Conservation (phyloP, 805 yeast genomes). For the Sugiyamaella floridensis region DNA sequence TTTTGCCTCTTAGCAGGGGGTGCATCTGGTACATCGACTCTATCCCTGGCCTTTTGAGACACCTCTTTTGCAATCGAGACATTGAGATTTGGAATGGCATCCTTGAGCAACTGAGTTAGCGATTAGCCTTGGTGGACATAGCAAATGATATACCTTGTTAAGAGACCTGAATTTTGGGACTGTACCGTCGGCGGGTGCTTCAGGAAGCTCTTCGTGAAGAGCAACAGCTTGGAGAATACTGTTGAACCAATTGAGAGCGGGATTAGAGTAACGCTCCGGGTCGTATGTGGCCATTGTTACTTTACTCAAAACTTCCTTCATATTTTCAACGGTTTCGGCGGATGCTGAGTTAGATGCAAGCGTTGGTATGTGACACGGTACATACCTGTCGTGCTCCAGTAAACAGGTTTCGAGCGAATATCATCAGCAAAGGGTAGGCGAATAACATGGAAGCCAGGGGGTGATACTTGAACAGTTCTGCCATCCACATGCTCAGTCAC, state of each 20-base stretch:
- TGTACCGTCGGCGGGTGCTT: slow-evolving; percentile 19
- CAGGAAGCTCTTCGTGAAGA: slow-evolving; percentile 47
- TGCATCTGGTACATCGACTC: neutral
- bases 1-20: neutral
- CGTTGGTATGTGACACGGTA: neutral
- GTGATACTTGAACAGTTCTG: slow-evolving; percentile 30
- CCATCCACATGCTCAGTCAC: slow-evolving; percentile 18
- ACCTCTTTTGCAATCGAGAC: neutral
- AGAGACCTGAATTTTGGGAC: slow-evolving; percentile 24
- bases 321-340: slow-evolving; percentile 21
- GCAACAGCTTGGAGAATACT: slow-evolving; percentile 57
- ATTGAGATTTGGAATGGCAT: neutral
- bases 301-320: slow-evolving; percentile 32
- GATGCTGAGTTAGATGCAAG: slow-evolving; percentile 17
- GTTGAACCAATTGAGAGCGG: slow-evolving; percentile 61
- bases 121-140: too few relatives aligned
- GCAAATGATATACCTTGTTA: slow-evolving; percentile 8
- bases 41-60: neutral
- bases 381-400: neutral
- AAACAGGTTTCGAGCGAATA: slow-evolving; percentile 54
- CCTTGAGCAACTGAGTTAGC: neutral
- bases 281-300: slow-evolving; percentile 42
- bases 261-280: slow-evolving; percentile 53
- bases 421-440: slow-evolving; percentile 72
- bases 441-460: slow-evolving; percentile 69